phyloP scores from a whole-genome alignment of 768 basidiomycete species.

The Rhizopogon vulgaris region DNA sequence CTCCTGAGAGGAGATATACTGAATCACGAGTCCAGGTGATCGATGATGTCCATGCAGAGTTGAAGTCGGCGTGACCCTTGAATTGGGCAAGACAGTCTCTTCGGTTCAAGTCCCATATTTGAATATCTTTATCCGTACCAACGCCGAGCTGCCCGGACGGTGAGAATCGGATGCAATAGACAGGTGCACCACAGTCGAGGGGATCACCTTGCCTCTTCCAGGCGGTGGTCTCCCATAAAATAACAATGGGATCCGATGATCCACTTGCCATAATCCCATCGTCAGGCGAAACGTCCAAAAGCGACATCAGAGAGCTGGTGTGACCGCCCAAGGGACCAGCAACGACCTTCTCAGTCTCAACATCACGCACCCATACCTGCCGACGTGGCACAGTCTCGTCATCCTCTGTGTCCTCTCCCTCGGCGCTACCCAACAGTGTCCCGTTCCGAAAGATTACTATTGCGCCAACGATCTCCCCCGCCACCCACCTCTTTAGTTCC shows the following conservation, averaged over 20 bases:
- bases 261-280: background rate
- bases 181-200: background rate
- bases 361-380: background rate
- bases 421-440: background rate
- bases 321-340: background rate
- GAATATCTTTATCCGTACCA: background rate
- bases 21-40: background rate
- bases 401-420: background rate
- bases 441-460: background rate
- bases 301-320: background rate
- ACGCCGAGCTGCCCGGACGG: background rate
- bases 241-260: background rate
- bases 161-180: background rate
- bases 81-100: background rate
- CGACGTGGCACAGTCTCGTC: too few relatives aligned
- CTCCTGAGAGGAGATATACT: background rate
- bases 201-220: background rate
- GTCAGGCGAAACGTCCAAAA: constrained; percentile 7
- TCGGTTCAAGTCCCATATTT: background rate
- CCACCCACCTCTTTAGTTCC: background rate
- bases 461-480: background rate
- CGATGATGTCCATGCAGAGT: too few relatives aligned
- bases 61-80: background rate
- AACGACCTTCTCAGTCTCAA: background rate
- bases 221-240: constrained; percentile 1